Percentiles rank a stretch among this genome's conserved stretches.
Conservation (phyloP, 2,329 filamentous ascomycete genomes). For the Colletotrichum incanum region DNA sequence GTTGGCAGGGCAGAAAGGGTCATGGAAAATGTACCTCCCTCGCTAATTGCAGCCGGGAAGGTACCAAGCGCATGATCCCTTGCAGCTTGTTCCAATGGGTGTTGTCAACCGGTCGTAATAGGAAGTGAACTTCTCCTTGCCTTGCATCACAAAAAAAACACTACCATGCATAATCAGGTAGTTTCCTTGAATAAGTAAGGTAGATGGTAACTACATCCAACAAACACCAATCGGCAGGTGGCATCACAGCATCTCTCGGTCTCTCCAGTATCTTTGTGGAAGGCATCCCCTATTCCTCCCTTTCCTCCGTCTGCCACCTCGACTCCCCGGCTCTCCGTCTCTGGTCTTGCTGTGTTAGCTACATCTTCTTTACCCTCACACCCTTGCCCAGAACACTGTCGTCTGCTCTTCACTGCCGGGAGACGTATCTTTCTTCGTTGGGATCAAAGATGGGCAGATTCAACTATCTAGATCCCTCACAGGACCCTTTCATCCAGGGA, state of each 20-base stretch:
- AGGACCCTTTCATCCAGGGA: background rate
- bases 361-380: slow-evolving; percentile 32
- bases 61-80: slow-evolving; percentile 14
- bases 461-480: slow-evolving; percentile 13
- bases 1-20: slow-evolving; percentile 14
- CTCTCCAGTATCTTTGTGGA: background rate
- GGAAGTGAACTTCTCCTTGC: slow-evolving; percentile 26
- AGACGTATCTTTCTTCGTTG: slow-evolving; percentile 34
- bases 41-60: slow-evolving; percentile 4
- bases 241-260: background rate
- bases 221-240: background rate
- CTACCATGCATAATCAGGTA: slow-evolving; percentile 9
- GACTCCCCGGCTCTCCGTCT: slow-evolving; percentile 26
- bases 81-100: slow-evolving; percentile 23
- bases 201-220: background rate
- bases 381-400: slow-evolving; percentile 12
- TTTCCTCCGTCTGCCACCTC: slow-evolving; percentile 6
- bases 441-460: slow-evolving; percentile 16
- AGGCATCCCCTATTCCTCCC: slow-evolving; percentile 14
- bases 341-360: slow-evolving; percentile 6
- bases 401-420: slow-evolving; percentile 1
- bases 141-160: slow-evolving; percentile 17
- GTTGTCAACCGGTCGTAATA: slow-evolving; percentile 27
- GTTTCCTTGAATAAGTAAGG: background rate
- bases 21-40: slow-evolving; percentile 8